These are phyloP conservation scores for Neurospora terricola DNA, from an alignment of 495 filamentous ascomycete genomes.

Conservation along the genomic window DNA sequence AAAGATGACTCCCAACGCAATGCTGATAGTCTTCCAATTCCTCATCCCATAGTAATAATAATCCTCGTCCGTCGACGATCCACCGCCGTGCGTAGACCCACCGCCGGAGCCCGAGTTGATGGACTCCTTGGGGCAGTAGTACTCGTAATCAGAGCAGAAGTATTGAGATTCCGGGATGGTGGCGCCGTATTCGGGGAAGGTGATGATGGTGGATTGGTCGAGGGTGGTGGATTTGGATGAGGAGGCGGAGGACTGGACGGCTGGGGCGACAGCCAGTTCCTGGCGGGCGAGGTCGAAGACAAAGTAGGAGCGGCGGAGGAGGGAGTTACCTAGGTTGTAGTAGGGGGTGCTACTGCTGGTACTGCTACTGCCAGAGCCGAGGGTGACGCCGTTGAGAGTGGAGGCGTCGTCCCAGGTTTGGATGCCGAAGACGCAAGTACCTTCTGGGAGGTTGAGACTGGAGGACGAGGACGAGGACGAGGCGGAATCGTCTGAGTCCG, in stretches of 20 bases:
- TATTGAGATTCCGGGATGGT: constrained; percentile 16
- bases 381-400: neutral
- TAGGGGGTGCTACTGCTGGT: constrained; percentile 40
- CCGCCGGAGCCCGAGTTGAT: neutral
- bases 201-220: constrained; percentile 16
- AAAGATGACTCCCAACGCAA: neutral
- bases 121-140: neutral
- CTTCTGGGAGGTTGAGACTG: neutral
- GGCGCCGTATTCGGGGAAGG: constrained; percentile 19
- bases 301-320: constrained; percentile 72
- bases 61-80: neutral
- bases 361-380: too few relatives aligned
- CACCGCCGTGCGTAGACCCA: neutral
- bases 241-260: constrained; percentile 49
- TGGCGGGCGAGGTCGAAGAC: constrained; percentile 75
- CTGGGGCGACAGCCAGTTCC: constrained; percentile 65
- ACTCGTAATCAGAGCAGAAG: constrained; percentile 1
- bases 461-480: neutral
- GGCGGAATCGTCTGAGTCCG: constrained; percentile 5
- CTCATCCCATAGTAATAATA: neutral
- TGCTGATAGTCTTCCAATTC: neutral
- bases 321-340: constrained; percentile 69
- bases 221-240: constrained; percentile 20
- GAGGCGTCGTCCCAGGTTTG: constrained; percentile 12
- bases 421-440: constrained; percentile 58